A percentile compares a stretch with the other conserved stretches of the same genome.
phyloP scores from a whole-genome alignment of 495 filamentous ascomycete species.

The Jackrogersella multiformis region DNA sequence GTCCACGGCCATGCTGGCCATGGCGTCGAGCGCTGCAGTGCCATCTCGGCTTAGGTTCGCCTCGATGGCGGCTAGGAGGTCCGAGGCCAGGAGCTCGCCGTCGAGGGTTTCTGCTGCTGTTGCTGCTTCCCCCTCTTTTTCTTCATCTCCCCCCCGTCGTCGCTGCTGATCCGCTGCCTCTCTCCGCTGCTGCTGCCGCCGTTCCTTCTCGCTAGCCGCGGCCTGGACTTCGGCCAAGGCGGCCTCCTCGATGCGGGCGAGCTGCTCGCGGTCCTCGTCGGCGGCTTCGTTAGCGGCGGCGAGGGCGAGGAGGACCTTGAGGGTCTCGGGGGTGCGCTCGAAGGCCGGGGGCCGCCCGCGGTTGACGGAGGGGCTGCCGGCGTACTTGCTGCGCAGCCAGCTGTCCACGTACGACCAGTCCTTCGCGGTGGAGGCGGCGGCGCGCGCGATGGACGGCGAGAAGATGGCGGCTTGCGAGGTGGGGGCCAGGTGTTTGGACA shows the following conservation, averaged over 20 bases:
- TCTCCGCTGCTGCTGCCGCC: constrained; percentile 6
- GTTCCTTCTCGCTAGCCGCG: constrained; percentile 49
- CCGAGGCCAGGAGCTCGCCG: constrained; percentile 26
- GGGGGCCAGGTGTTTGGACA: constrained; percentile 63
- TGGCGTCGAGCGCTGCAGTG: constrained; percentile 50
- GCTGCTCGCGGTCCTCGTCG: constrained; percentile 74
- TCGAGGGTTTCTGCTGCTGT: constrained; percentile 12
- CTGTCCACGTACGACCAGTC: constrained; percentile 89
- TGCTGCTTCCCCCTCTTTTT: too few relatives aligned
- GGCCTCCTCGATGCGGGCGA: constrained; percentile 68
- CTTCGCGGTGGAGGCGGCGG: constrained; percentile 71
- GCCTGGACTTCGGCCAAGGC: constrained; percentile 63
- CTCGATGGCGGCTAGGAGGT: constrained; percentile 49
- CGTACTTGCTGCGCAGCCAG: constrained; percentile 78
- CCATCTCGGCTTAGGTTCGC: constrained; percentile 57
- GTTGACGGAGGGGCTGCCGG: constrained; percentile 28
- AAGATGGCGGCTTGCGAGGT: constrained; percentile 64
- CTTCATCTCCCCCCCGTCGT: too few relatives aligned
- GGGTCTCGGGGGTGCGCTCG: constrained; percentile 85
- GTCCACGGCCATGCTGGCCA: constrained; percentile 51
- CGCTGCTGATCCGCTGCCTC: too few relatives aligned
- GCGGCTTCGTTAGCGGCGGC: constrained; percentile 81
- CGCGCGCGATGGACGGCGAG: constrained; percentile 74
- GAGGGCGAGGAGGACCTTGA: constrained; percentile 78
- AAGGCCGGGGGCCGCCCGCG: constrained; percentile 62